Evolutionary conservation across 257 asterid genomes (phyloP), one percentile per base, ranked within the genome.

Genomic region (Gentiana straminea): DNA sequence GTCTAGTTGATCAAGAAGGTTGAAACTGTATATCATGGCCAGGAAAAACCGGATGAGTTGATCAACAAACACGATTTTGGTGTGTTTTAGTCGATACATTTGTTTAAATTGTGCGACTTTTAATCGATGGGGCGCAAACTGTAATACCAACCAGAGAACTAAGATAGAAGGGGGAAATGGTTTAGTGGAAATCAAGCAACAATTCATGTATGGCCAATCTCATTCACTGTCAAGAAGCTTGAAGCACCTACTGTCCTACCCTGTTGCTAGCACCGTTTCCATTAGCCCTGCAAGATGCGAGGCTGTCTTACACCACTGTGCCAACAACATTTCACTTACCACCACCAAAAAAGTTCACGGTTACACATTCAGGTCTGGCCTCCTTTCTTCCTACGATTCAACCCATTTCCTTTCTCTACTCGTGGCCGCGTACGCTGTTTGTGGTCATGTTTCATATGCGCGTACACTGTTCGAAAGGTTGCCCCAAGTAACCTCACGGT

Each of bases 281-380:
- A 48, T 55, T 58, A 54, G 50, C 52, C 41, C 67, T 37, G 73
- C 72, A 51, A 72, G 73, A 78, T 84, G 86, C 80, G 94, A 84
- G 65, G 75, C 91, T 8, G 69, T 82, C 37, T 44, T 90, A 3
- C 69, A 70, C 69, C 77, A 75, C 60, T 84, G 86, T 72, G 85
- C 93, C 80, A 69, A 80, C 71, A n/a, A 65, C 60, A 86, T 82
- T 54, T 76, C 79, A 59, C 63, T 73, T 36, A 54, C 70, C 2
- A 72, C 78, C 57, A 82, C 89, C 69, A 74, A 79, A 71, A 78
- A 75, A 69, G 67, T 90, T 35, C 96, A 90, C 58, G 91, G 87
- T 53, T 65, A 49, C 73, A 60, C 66, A 71, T 62, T 76, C 67
- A 75, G 83, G 64, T 76, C 81, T 57, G 91, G 85, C 66, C 75